Base-by-base conservation (phyloP, 305 asterid genomes). In the Fraxinus velutina region DNA sequence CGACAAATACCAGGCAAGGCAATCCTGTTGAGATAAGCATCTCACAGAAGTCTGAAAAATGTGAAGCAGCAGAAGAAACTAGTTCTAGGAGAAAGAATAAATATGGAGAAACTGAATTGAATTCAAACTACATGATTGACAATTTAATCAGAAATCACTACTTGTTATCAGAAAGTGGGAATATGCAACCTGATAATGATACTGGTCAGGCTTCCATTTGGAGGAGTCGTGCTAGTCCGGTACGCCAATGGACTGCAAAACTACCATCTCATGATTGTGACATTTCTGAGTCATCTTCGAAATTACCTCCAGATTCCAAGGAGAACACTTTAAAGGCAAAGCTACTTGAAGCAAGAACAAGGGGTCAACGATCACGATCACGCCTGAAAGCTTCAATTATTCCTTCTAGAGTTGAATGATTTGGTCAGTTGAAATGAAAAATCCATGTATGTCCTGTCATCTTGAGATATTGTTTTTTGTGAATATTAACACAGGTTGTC, bases 161-260 rank as follows among this genome's bases (percentile, higher is more conserved):
- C 86, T 70, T 90, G 83, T 80, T 88, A 83, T 86, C 97, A 15
- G 98, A 92, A 62, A 89, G 89, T 52, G 90, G 87, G 83, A 87
- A 80, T 80, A 86, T 89, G 83, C 89, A 81, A 36, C 79, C 84
- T 37, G 91, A 88, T 82, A 76, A 83, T 19, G 95, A 91, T 21
- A 50, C 80, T n/a, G 93, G 84, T 42, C 81, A 73, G 22, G 85
- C 89, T 75, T 86, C 97, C 0, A 77, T 68, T 15, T 89, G 97
- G 97, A 93, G 92, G 85, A 84, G 86, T 81, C 97, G 87, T 15
- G 89, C 93, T 1, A 94, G 97, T 85, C 98, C 97, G 2, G 91
- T 92, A 13, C 87, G 96, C 22, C 88, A 87, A 76, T 91, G 98
- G 98, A 86, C 91, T 0, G 92, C 84, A 60, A 92, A 86, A 84